These are phyloP conservation scores for Aspergillus piperis DNA, from an alignment of 2,329 filamentous ascomycete genomes.

Conservation along the genomic window DNA sequence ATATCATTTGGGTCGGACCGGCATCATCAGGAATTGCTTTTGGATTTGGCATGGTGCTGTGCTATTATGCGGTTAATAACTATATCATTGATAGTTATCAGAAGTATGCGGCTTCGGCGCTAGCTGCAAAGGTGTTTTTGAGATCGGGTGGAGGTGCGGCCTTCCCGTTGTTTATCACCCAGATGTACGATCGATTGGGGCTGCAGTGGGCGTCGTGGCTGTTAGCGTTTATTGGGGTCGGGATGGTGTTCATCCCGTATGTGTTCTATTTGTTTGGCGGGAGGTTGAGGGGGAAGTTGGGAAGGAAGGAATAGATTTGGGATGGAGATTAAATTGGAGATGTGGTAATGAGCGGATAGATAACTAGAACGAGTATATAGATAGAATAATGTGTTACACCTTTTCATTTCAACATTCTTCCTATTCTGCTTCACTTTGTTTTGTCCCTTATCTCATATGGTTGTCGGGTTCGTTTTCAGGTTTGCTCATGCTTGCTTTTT, in stretches of 20 bases:
- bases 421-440: no score
- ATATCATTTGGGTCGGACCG: constrained; percentile 56
- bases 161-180: constrained; percentile 72
- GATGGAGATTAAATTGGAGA: no score
- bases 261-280: constrained; percentile 14
- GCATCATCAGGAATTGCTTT: constrained; percentile 64
- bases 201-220: constrained; percentile 73
- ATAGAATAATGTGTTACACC: not conserved
- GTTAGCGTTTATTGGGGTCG: constrained; percentile 56
- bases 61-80: constrained; percentile 74
- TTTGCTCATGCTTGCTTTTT: no score
- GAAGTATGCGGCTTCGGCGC: constrained; percentile 44
- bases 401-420: no score
- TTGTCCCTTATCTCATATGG: no score
- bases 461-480: no score
- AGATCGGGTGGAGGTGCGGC: constrained; percentile 66
- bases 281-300: constrained; percentile 7
- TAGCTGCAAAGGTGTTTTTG: constrained; percentile 51
- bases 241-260: constrained; percentile 18
- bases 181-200: constrained; percentile 71
- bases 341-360: no score
- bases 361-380: no score
- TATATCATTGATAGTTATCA: constrained; percentile 67
- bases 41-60: constrained; percentile 77
- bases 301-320: no score